These are phyloP conservation scores for Irpex sp. DNA, from an alignment of 1,284 basidiomycete species.

Conservation along the genomic window DNA sequence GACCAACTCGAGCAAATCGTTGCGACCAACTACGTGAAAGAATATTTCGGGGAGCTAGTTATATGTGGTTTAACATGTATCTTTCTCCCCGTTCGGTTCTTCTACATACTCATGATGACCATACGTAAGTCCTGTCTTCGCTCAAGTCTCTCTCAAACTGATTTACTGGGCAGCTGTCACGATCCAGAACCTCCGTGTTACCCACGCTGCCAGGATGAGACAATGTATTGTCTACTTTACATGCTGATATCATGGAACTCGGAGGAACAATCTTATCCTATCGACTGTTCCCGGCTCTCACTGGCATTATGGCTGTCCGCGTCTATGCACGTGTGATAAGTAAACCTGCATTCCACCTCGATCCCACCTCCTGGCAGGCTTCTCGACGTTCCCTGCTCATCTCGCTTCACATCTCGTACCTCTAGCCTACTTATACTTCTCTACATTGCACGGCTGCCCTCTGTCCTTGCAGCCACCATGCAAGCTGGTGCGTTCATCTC, in stretches of 20 bases:
- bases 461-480: slow-evolving; percentile 1
- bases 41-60: too few relatives aligned
- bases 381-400: not conserved
- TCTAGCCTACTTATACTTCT: not conserved
- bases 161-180: not conserved
- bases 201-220: not conserved
- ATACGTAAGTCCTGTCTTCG: not conserved
- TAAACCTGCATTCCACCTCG: too few relatives aligned
- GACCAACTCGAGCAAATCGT: too few relatives aligned
- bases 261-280: not conserved
- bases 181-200: not conserved
- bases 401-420: not conserved
- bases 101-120: not conserved
- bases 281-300: not conserved
- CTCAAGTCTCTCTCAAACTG: not conserved
- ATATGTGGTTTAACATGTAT: not conserved
- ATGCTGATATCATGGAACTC: not conserved
- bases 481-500: slow-evolving; percentile 10
- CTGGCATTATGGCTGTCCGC: not conserved
- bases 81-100: not conserved
- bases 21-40: too few relatives aligned
- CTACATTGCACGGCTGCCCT: slow-evolving; percentile 2
- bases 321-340: not conserved
- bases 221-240: not conserved
- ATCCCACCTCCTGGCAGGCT: not conserved